A percentile compares a stretch with the other conserved stretches of the same genome.
These are phyloP conservation scores for Elaeagnus macrophylla DNA, from an alignment of 306 rosid genomes.

Conservation along the genomic window DNA sequence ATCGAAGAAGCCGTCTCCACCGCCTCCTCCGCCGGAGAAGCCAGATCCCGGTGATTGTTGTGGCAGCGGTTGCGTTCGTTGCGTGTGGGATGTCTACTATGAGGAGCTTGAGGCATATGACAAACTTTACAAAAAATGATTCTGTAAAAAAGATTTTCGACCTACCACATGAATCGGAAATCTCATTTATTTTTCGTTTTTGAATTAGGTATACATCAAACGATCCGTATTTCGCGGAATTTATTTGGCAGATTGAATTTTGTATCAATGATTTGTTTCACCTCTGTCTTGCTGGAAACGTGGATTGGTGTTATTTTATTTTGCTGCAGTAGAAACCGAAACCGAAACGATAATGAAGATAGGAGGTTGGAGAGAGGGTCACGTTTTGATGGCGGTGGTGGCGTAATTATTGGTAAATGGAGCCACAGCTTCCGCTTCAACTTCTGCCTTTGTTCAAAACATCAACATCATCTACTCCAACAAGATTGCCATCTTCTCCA, in stretches of 20 bases:
- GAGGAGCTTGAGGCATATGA: slow-evolving; percentile 75
- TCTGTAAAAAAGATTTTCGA: no score
- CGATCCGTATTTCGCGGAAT: no score
- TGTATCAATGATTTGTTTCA: no score
- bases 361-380: slow-evolving; percentile 10
- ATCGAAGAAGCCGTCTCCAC: slow-evolving; percentile 11
- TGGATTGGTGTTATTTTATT: no score
- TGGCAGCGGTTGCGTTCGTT: slow-evolving; percentile 86
- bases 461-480: slow-evolving; percentile 73
- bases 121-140: slow-evolving; percentile 34
- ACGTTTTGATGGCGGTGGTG: slow-evolving; percentile 12
- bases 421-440: slow-evolving; percentile 41
- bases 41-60: slow-evolving; percentile 86
- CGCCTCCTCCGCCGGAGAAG: slow-evolving; percentile 44
- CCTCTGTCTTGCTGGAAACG: no score
- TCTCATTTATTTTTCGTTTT: no score
- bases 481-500: slow-evolving; percentile 72
- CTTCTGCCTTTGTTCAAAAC: slow-evolving; percentile 74
- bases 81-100: slow-evolving; percentile 85
- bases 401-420: slow-evolving; percentile 8
- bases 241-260: no score
- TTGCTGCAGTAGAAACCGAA: no score
- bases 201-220: no score
- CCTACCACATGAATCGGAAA: no score
- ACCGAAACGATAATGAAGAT: slow-evolving; percentile 5